Conservation (phyloP, 192 early-diverging fungal species). For the Podila clonocystis region DNA sequence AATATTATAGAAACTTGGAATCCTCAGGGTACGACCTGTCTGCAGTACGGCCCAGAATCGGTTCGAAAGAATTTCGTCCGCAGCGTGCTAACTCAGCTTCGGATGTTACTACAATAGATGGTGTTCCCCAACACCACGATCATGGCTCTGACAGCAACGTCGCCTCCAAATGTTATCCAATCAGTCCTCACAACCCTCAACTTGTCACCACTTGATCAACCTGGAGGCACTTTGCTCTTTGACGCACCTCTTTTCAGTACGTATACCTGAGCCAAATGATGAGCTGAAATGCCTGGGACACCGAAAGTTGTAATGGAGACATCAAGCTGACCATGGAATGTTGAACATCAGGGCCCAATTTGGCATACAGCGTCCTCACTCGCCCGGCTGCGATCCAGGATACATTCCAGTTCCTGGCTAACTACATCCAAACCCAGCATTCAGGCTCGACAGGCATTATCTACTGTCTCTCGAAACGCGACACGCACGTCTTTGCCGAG, state of each 20-base stretch:
- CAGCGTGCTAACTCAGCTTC: not conserved
- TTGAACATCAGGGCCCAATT: slow-evolving; percentile 54
- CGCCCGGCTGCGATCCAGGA: slow-evolving; percentile 53
- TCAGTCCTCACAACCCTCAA: slow-evolving; percentile 37
- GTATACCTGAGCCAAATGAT: not conserved
- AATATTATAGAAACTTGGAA: slow-evolving; percentile 25
- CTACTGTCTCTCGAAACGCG: slow-evolving; percentile 74
- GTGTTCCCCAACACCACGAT: slow-evolving; percentile 81
- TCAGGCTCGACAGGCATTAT: slow-evolving; percentile 67
- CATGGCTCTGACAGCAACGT: slow-evolving; percentile 96
- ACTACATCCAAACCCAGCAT: slow-evolving; percentile 67
- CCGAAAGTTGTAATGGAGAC: too few species aligned
- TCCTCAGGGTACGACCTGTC: slow-evolving; percentile 13
- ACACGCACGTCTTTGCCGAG: slow-evolving; percentile 63
- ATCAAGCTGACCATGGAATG: too few species aligned
- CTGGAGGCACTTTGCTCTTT: slow-evolving; percentile 61
- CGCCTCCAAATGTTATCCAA: slow-evolving; percentile 50
- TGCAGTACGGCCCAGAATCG: not conserved
- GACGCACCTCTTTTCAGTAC: slow-evolving; percentile 68
- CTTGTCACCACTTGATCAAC: slow-evolving; percentile 24
- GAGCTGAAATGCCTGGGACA: too few species aligned
- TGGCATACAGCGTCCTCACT: slow-evolving; percentile 67
- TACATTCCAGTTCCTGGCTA: slow-evolving; percentile 57
- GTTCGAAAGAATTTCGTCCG: not conserved
- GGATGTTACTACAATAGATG: slow-evolving; percentile 13